Evolutionary conservation across 768 basidiomycete species (phyloP), one percentile per base, ranked within the genome.

Genomic region (Tephrocybe sp.): DNA sequence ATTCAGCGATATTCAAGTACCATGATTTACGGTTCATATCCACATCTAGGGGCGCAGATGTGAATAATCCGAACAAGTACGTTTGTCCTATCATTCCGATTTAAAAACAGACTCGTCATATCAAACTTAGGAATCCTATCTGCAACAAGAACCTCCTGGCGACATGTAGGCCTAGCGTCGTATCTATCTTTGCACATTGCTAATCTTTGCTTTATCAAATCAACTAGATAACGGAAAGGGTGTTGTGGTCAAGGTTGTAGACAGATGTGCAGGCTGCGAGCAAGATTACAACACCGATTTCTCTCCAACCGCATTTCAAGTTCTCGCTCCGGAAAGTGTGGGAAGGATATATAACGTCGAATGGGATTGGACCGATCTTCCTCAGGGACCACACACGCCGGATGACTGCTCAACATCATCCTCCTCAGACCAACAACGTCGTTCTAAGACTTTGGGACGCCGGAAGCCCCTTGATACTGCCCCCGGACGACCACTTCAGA

Each of bases 241-340:
- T 0, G 60, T 61, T n/a, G 49, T 55, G 1, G 55, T 53, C 8
- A 32, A 47, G 17, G 47, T 59, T n/a, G 57, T 51, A 12, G 60
- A 61, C 45, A 51, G 51, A 39, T 61, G 60, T 23, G 40, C 8
- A 12, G 42, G 34, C 16, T 61, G 60, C 38, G 1, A 3, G 0
- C 41, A 33, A 0, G 17, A 16, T 38, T 34, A 45, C 35, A 44
- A 59, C 41, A 50, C 58, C 33, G 60, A 59, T 49, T 43, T 61
- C 17, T 55, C 60, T 5, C 50, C 45, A 1, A 26, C 44, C 12
- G 43, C 55, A 10, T 59, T 57, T 45, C 1, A n/a, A 2, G 30
- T 39, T 9, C 49, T 61, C n/a, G 55, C 55, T 14, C 34, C 32
- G 6, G 40, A 31, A 36, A 16, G 17, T 5, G 49, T 33, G 8